Conservation (phyloP, 352 stramenopile genomes). For the Elongisporangium undulatum region DNA sequence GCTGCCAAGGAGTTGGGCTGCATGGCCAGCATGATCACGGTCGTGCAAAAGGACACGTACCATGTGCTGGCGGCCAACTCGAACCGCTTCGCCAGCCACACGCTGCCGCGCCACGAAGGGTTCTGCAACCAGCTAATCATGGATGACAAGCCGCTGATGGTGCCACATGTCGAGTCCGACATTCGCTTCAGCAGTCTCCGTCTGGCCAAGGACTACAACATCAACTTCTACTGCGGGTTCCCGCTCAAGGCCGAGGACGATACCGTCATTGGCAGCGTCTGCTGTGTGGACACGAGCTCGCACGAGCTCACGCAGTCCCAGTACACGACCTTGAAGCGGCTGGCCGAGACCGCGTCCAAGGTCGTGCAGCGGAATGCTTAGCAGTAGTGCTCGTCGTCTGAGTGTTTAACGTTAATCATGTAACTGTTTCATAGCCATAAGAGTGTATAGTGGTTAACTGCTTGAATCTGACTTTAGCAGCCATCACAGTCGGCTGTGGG, state of each 20-base stretch:
- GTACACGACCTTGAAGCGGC: conserved; percentile 43
- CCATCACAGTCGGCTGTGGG: too few relatives aligned
- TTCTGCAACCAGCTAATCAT: conserved; percentile 51
- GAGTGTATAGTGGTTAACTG: too few relatives aligned
- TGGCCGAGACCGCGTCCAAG: conserved; percentile 53
- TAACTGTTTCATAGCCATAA: too few relatives aligned
- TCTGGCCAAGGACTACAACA: conserved; percentile 20
- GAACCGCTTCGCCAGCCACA: conserved; percentile 15
- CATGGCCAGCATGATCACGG: conserved; percentile 31
- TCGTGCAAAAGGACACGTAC: conserved; percentile 31
- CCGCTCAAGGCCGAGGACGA: conserved; percentile 26
- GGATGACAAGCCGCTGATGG: conserved; percentile 37
- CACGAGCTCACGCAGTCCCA: conserved; percentile 47
- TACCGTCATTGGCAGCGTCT: conserved; percentile 57
- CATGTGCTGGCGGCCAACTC: conserved; percentile 31
- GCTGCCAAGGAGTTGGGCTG: conserved; percentile 30
- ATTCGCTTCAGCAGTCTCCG: conserved; percentile 36
- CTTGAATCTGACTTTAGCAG: too few relatives aligned
- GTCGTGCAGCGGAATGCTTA: conserved; percentile 20
- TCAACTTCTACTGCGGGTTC: conserved; percentile 54
- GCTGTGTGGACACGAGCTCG: conserved; percentile 45
- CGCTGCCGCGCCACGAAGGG: conserved; percentile 25
- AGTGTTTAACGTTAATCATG: too few relatives aligned
- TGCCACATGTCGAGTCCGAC: conserved; percentile 47
- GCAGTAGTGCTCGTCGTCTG: too few relatives aligned